Evolutionary conservation across 495 filamentous ascomycete species (phyloP), one percentile per base, ranked within the genome.

Genomic region (Aspergillus mulundensis): DNA sequence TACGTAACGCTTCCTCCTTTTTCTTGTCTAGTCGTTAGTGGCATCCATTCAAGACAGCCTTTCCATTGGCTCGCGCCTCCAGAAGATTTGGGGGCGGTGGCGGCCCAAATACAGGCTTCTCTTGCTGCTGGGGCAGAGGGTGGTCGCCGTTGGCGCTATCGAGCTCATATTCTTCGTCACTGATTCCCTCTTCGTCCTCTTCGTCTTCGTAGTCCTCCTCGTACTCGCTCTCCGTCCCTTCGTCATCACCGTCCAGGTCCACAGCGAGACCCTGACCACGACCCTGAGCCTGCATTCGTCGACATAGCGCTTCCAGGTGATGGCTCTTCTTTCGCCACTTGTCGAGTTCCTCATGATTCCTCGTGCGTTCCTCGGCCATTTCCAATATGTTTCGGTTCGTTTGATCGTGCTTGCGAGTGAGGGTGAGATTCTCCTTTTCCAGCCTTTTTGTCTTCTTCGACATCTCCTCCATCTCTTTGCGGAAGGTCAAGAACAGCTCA

Each of bases 391-490:
- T 97, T 58, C 86, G 87, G 63, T 93, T 96, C 8, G 93, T 95
- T 36, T 88, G 83, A 60, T 97, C 90, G 66, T 96, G 91, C 70
- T 96, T 97, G 53, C 94, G 82, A 53, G 89, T 95, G 34, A 95
- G 83, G 28, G 83, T 87, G 58, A 91, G 84, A 62, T 98, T 98
- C 65, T 98, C 95, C 68, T 96, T 95, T 69, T 98, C 94, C 23
- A 98, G 79, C 15, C 94, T 87, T 70, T 97, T 97, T 5, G 94
- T 97, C 77, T 97, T 97, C 77, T 97, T 97, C 0, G 91, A 96
- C 95, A 97, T 97, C 67, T 97, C 94, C 73, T 98, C 94, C 95
- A 98, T 97, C 72, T 98, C 94, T 74, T 96, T 97, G 32, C 94
- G 86, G 74, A 98, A 98, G 0, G 94, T 97, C 43, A 97, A 79